Base-by-base conservation (phyloP, 2,329 filamentous ascomycete species). In the Cytospora leucostoma region DNA sequence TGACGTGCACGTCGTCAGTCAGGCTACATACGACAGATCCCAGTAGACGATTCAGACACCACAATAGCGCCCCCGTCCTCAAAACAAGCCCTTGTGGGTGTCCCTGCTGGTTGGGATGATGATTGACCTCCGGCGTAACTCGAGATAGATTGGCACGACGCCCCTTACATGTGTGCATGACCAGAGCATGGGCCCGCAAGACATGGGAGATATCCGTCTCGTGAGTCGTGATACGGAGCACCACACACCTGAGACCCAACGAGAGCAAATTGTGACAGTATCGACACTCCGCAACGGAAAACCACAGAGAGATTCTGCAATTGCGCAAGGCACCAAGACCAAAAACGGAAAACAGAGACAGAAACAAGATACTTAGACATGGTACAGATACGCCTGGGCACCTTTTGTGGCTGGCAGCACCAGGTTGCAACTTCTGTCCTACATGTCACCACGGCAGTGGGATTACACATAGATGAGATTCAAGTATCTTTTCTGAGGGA, bases 121-220 rank as follows among this genome's bases (percentile, higher is more conserved):
- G 44, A 47, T 47, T 47, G 19, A 47, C 44, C 34, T 32, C n/a
- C 44, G 33, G 52, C 11, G 59, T 57, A 52, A 62, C 59, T 47
- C 53, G 53, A 62, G 53, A 50, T 44, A 62, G 40, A 62, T 62
- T 62, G 53, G 53, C 44, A 52, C 59, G 47, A 44, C 53, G 47
- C 59, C 59, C 59, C 59, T 56, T 62, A 53, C 59, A 62, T 56
- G 19, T 10, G 44, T 55, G 44, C 59, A 56, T 35, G 33, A 19
- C 53, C 53, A 57, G 51, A 27, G 21, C 21, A 19, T n/a, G 40
- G 44, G 19, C 15, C 44, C 53, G 35, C 59, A 47, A 33, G 57
- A 56, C 53, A 62, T 56, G 59, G 44, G 27, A 47, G 21, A 11
- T 12, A 3, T 47, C 44, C 44, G 44, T 47, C 44, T 47, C 44